phyloP scores from a whole-genome alignment of 2,329 filamentous ascomycete species.

The Tolypocladium ophioglossoides region DNA sequence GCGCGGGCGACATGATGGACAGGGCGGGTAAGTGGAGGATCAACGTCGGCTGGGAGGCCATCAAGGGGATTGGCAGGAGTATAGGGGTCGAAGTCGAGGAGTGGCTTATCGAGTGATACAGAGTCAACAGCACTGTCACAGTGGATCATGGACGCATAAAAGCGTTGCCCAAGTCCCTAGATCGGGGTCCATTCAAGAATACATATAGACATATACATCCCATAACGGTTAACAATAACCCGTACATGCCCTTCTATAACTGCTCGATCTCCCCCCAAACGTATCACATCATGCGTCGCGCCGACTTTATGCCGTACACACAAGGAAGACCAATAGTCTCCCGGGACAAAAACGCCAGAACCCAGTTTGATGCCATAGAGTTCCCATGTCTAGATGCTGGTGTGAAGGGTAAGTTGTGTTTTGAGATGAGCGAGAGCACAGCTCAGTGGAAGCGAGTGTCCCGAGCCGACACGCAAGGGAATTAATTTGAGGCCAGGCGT shows the following conservation, averaged over 20 bases:
- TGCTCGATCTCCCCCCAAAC: neutral
- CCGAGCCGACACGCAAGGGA: neutral
- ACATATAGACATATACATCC: neutral
- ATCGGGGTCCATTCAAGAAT: neutral
- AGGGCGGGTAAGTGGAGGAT: slow-evolving; percentile 65
- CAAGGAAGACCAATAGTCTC: neutral
- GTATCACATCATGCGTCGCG: neutral
- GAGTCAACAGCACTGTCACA: neutral
- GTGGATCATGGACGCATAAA: neutral
- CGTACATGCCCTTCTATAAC: neutral
- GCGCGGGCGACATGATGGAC: slow-evolving; percentile 54
- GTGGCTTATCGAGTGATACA: slow-evolving; percentile 53
- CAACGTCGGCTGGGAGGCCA: slow-evolving; percentile 69
- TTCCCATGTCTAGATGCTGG: slow-evolving; percentile 1
- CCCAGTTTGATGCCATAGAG: neutral
- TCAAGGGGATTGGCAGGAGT: slow-evolving; percentile 57
- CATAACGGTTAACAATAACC: neutral
- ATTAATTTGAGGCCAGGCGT: too few species aligned
- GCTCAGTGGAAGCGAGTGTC: neutral
- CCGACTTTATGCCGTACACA: neutral
- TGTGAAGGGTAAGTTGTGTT: neutral
- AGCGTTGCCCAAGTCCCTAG: neutral
- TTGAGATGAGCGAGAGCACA: neutral
- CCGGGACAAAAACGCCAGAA: neutral
- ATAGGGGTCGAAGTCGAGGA: slow-evolving; percentile 73